A percentile compares a stretch with the other conserved stretches of the same genome.
phyloP scores from a whole-genome alignment of 1,139 yeast species.

The Pichia sp. region DNA sequence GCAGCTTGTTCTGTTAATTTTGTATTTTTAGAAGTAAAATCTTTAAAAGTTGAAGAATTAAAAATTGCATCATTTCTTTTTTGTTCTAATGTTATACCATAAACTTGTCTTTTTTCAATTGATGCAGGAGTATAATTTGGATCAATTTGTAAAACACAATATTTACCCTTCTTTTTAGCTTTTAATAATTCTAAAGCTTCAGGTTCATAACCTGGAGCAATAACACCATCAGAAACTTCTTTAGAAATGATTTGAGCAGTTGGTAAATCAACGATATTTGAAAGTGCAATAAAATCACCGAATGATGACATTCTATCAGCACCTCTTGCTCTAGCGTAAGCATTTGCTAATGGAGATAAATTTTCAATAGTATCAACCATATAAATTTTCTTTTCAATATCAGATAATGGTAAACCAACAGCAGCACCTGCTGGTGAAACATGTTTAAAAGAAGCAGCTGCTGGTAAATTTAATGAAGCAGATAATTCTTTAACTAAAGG shows the following conservation, averaged over 20 bases:
- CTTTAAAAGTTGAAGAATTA: constrained; percentile 81
- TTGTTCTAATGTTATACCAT: constrained; percentile 91
- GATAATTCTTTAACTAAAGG: constrained; percentile 95
- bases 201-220: constrained; percentile 93
- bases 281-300: constrained; percentile 96
- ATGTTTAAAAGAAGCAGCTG: constrained; percentile 98
- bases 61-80: constrained; percentile 97
- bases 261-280: constrained; percentile 92
- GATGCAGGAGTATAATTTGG: constrained; percentile 83
- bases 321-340: constrained; percentile 98
- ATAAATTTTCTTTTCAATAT: constrained; percentile 88
- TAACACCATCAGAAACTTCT: constrained; percentile 97
- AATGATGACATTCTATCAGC: constrained; percentile 99
- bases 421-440: constrained; percentile 99
- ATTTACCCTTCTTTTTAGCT: constrained; percentile 95
- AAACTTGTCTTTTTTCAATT: constrained; percentile 88
- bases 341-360: constrained; percentile 93
- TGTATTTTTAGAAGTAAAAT: constrained; percentile 83
- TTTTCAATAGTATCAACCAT: constrained; percentile 92
- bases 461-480: constrained; percentile 91
- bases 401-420: constrained; percentile 87
- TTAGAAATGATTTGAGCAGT: constrained; percentile 95
- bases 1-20: constrained; percentile 85
- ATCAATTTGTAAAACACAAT: constrained; percentile 92
- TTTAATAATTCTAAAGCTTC: constrained; percentile 85